phyloP scores from a whole-genome alignment of 2,329 filamentous ascomycete species.

The Parastagonospora nodorum region DNA sequence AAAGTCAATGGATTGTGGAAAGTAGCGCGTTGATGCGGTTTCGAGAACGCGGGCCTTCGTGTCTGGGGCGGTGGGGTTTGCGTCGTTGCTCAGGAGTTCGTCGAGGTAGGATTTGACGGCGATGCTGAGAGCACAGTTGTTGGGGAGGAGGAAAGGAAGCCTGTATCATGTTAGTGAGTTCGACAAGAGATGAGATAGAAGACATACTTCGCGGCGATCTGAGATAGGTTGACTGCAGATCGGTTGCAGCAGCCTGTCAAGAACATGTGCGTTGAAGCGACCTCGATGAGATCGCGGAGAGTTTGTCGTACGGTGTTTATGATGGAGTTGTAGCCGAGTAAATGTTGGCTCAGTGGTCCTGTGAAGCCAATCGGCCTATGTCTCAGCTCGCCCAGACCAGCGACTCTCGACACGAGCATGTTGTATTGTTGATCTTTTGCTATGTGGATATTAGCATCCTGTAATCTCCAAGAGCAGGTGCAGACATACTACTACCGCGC shows the following conservation, averaged over 20 bases:
- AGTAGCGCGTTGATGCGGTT: slow-evolving; percentile 62
- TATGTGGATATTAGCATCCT: slow-evolving; percentile 29
- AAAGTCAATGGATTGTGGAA: slow-evolving; percentile 65
- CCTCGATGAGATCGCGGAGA: slow-evolving; percentile 83
- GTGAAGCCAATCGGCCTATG: slow-evolving; percentile 91
- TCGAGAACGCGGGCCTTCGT: slow-evolving; percentile 57
- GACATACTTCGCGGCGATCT: slow-evolving; percentile 73
- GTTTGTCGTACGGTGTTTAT: slow-evolving; percentile 78
- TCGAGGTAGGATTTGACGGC: slow-evolving; percentile 81
- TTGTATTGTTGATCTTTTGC: slow-evolving; percentile 79
- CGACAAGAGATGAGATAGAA: slow-evolving; percentile 32
- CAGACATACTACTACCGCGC: slow-evolving; percentile 53
- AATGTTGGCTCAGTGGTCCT: slow-evolving; percentile 86
- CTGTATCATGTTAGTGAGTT: slow-evolving; percentile 21
- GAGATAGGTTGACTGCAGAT: slow-evolving; percentile 57
- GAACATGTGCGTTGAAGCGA: slow-evolving; percentile 78
- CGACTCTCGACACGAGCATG: slow-evolving; percentile 83
- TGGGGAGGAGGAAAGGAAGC: slow-evolving; percentile 70
- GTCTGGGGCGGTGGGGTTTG: slow-evolving; percentile 58
- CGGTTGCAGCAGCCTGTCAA: slow-evolving; percentile 79
- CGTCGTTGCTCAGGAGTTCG: slow-evolving; percentile 64
- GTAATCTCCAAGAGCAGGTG: neutral
- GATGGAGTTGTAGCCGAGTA: slow-evolving; percentile 84
- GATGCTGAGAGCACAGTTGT: slow-evolving; percentile 77
- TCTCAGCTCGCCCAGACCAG: slow-evolving; percentile 78